Base-by-base conservation (phyloP, 2,329 filamentous ascomycete genomes). In the Cordyceps farinosa region DNA sequence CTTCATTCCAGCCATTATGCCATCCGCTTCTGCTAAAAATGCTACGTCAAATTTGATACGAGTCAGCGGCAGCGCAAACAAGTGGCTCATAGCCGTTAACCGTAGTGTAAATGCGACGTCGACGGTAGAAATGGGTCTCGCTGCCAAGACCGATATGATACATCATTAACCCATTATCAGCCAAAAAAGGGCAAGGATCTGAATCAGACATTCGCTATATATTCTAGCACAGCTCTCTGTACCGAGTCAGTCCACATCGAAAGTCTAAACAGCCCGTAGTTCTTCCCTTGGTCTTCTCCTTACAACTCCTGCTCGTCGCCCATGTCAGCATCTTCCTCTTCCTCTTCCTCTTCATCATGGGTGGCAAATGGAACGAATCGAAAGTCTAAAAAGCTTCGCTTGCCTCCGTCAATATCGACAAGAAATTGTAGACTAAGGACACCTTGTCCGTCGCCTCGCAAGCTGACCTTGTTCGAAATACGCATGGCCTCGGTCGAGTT, bases 361-460 rank as follows among this genome's bases (percentile, higher is more conserved):
- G 84, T 83, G 17, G 83, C 80, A 61, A 87, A 88, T 17, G 91
- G 91, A 63, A 96, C 88, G 72, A 95, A 91, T 27, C 90, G 82
- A 74, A 94, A 96, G 74, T 95, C 90, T 30, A 95, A 82, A 76
- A 94, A 96, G 69, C 87, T 90, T 45, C 87, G 80, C 30, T 82
- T 81, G 5, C 84, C 83, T 7, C 84, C 84, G 66, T 95, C 91
- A 48, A 93, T 82, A 72, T 97, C 92, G 17, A 99, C 89, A 90
- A 99, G 95, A 71, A 98, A 97, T 72, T 99, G 95, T 73, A 98
- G 78, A 75, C 91, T 97, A 67, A 99, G 76, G 36, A 99, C 94
- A 0, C 95, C 94, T 73, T 97, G 91, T 2, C 85, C 82, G 75
- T 99, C 95, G 0, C 92, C 89, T 17, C 95, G 84, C 65, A 99